Percentiles rank a stretch among this genome's conserved stretches.
Conservation (phyloP, 2,329 filamentous ascomycete species). For the Colletotrichum camelliae region DNA sequence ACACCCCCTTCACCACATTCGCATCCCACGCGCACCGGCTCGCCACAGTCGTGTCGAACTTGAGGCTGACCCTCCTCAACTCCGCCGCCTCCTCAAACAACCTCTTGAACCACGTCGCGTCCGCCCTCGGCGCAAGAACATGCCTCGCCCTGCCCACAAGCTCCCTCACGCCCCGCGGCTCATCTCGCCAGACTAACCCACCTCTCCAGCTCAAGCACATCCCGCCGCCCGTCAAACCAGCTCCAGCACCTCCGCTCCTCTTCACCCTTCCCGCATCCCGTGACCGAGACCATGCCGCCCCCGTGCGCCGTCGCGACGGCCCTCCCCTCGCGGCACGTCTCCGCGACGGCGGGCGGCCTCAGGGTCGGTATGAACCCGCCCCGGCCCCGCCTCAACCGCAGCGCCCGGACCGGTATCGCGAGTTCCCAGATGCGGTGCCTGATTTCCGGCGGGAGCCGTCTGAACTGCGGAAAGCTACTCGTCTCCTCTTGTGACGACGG, state of each 20-base stretch:
- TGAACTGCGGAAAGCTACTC: slow-evolving; percentile 4
- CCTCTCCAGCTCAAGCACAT: slow-evolving; percentile 13
- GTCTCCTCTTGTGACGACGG: accelerated
- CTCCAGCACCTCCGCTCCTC: neutral
- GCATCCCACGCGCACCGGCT: neutral
- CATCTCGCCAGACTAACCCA: neutral
- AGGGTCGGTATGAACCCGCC: neutral
- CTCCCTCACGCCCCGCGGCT: neutral
- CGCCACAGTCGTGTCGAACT: neutral
- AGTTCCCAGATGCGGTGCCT: slow-evolving; percentile 6
- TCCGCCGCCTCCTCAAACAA: neutral
- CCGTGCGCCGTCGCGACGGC: slow-evolving; percentile 1
- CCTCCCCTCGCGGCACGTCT: slow-evolving; percentile 3
- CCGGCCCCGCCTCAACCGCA: neutral
- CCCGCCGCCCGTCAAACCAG: slow-evolving; percentile 7
- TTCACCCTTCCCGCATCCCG: neutral
- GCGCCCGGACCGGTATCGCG: neutral
- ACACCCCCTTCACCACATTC: neutral
- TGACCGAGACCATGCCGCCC: neutral
- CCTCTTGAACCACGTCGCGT: slow-evolving; percentile 3
- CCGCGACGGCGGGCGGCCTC: neutral
- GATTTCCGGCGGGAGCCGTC: slow-evolving; percentile 9
- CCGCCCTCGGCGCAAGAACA: slow-evolving; percentile 1
- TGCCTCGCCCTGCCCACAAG: neutral
- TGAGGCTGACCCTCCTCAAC: neutral